phyloP scores from a whole-genome alignment of 2,329 filamentous ascomycete genomes.

The Epichloe uncinata region DNA sequence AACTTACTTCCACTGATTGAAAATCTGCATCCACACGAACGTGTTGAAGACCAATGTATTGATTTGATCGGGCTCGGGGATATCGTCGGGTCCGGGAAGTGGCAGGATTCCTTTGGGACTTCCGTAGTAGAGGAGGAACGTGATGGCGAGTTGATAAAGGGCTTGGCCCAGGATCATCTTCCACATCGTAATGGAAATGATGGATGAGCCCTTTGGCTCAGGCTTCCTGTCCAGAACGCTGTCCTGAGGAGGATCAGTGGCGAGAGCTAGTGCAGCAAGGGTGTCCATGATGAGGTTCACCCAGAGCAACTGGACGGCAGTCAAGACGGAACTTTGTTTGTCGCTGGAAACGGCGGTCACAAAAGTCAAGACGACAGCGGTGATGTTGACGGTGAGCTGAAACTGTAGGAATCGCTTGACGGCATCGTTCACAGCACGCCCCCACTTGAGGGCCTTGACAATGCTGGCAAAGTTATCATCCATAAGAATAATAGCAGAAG shows the following conservation, averaged over 20 bases:
- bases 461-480: slow-evolving; percentile 83
- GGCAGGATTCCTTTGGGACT: slow-evolving; percentile 26
- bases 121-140: slow-evolving; percentile 74
- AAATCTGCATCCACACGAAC: slow-evolving; percentile 99
- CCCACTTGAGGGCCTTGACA: slow-evolving; percentile 72
- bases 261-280: slow-evolving; percentile 75
- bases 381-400: slow-evolving; percentile 81
- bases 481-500: slow-evolving; percentile 76
- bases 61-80: slow-evolving; percentile 33
- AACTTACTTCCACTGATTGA: slow-evolving; percentile 88
- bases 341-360: slow-evolving; percentile 66
- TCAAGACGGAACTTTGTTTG: slow-evolving; percentile 62
- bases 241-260: slow-evolving; percentile 78
- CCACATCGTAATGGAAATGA: slow-evolving; percentile 90
- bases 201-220: slow-evolving; percentile 41
- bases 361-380: slow-evolving; percentile 77
- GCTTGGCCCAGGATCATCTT: slow-evolving; percentile 97
- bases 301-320: slow-evolving; percentile 85
- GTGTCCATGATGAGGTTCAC: slow-evolving; percentile 98
- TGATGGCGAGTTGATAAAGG: slow-evolving; percentile 70
- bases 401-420: slow-evolving; percentile 68
- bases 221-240: slow-evolving; percentile 67
- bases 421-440: slow-evolving; percentile 62
- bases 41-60: slow-evolving; percentile 90
- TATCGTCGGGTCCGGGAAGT: slow-evolving; percentile 36